Percentiles rank a stretch among this genome's conserved stretches.
These are phyloP conservation scores for Thraustochytrium striatum DNA, from an alignment of 352 stramenopile genomes.

Conservation along the genomic window DNA sequence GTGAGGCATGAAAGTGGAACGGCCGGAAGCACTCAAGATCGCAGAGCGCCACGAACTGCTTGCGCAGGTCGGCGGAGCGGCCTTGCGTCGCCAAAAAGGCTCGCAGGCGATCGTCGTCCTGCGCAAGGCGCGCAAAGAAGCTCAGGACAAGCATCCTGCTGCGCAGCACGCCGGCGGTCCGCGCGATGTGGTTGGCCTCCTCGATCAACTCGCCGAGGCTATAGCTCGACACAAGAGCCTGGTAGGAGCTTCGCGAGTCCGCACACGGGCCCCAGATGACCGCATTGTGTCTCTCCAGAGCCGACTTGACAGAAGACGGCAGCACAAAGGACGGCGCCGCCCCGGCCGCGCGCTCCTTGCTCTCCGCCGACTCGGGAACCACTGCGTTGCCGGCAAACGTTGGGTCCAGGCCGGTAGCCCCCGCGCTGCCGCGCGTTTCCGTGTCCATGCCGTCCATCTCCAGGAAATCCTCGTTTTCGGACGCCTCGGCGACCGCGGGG, in stretches of 20 bases:
- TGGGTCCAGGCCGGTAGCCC: neutral
- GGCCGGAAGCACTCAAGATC: too few species aligned
- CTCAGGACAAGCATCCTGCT: neutral
- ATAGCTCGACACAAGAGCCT: constrained; percentile 15
- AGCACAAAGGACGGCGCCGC: too few species aligned
- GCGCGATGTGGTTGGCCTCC: neutral
- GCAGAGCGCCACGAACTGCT: too few species aligned
- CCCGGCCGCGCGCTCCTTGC: too few species aligned
- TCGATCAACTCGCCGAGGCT: constrained; percentile 3
- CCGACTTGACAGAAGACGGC: too few species aligned
- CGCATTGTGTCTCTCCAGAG: neutral
- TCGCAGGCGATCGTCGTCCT: too few species aligned
- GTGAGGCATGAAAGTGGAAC: too few species aligned
- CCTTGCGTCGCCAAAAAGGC: too few species aligned
- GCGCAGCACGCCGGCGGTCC: neutral
- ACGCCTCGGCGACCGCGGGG: too few species aligned
- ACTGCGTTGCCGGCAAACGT: too few species aligned
- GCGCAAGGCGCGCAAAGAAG: neutral
- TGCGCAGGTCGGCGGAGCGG: too few species aligned
- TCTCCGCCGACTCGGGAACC: too few species aligned
- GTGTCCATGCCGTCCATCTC: neutral
- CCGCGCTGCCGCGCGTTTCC: neutral
- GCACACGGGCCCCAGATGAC: constrained; percentile 40
- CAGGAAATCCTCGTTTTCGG: neutral
- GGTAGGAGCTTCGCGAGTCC: constrained; percentile 20